Evolutionary conservation across 495 filamentous ascomycete genomes (phyloP), one percentile per base, ranked within the genome.

Genomic region (Aspergillus sparsus): DNA sequence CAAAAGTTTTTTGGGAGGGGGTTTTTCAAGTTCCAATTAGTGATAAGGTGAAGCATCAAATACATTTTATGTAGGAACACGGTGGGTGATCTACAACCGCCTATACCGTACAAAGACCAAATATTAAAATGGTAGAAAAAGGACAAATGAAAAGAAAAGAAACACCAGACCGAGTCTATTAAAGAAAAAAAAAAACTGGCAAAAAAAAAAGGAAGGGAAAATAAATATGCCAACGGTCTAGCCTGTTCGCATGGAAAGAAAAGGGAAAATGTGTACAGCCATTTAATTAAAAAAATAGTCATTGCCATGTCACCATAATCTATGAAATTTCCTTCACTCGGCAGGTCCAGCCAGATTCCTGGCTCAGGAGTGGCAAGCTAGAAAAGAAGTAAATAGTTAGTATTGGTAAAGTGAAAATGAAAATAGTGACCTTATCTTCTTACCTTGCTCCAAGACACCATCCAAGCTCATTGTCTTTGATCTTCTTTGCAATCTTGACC

Each of bases 381-480:
- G 18, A 31, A 47, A 46, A 46, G 1, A 46, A n/a, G 1, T 35
- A 70, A 58, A n/a, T 58, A 42, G 57, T 81, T 60, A 80, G 77
- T 58, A 69, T 59, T 16, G 27, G 12, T 33, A 7, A 49, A 49
- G 32, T 18, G 49, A 15, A 58, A n/a, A 37, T 52, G 51, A 34
- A 8, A 47, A 27, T 18, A 35, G 31, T 13, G 11, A 51, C 21
- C 21, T 12, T 12, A 32, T 34, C 85, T 76, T 34, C 85, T 76
- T 82, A 93, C 91, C 91, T 97, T 60, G 94, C 94, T 66, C 94
- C 94, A 72, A 98, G 79, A 77, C 93, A 97, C 94, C 94, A 98
- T 50, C 94, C 94, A 58, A 98, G 77, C 81, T 98, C 95, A 73
- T 97, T 97, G 36, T 86, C 87, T 80, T 93, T 93, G 66, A 98